These are phyloP conservation scores for Hevea brasiliensis DNA, from an alignment of 345 rosid genomes.

Conservation along the genomic window DNA sequence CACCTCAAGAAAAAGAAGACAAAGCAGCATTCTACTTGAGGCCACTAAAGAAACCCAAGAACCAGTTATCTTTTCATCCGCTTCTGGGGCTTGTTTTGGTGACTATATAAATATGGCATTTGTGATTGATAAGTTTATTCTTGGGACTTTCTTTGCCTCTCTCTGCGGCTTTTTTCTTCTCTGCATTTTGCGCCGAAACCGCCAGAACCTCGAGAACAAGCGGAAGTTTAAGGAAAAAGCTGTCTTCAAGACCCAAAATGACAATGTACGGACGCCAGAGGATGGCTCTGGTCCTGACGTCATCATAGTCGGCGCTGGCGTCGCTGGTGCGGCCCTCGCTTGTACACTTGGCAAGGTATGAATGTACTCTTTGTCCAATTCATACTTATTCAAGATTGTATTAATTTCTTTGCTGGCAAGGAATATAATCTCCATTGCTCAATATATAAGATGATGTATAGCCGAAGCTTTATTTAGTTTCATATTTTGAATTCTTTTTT, in stretches of 20 bases:
- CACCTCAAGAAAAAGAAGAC: neutral
- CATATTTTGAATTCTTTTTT: neutral
- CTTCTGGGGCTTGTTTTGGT: neutral
- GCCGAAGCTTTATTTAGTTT: neutral
- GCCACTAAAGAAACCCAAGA: neutral
- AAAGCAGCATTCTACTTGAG: neutral
- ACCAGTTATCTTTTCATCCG: neutral
- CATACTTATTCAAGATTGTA: neutral
- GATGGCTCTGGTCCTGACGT: conserved; percentile 38
- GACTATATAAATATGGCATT: conserved; percentile 3
- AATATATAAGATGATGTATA: neutral
- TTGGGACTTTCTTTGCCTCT: conserved; percentile 33
- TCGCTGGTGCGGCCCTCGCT: conserved; percentile 84
- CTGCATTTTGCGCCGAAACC: conserved; percentile 29
- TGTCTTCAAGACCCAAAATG: conserved; percentile 15
- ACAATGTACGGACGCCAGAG: conserved; percentile 8
- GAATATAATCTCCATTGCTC: neutral
- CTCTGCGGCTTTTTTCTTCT: conserved; percentile 33
- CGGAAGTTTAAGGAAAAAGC: neutral
- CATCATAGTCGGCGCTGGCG: conserved; percentile 82
- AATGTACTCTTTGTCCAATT: neutral
- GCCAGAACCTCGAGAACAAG: conserved; percentile 7
- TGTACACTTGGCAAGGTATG: conserved; percentile 71
- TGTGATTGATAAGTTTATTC: conserved; percentile 20
- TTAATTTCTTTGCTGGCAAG: neutral